Evolutionary conservation across 2,329 filamentous ascomycete genomes (phyloP), one percentile per base, ranked within the genome.

Genomic region (Colletotrichum costaricense): DNA sequence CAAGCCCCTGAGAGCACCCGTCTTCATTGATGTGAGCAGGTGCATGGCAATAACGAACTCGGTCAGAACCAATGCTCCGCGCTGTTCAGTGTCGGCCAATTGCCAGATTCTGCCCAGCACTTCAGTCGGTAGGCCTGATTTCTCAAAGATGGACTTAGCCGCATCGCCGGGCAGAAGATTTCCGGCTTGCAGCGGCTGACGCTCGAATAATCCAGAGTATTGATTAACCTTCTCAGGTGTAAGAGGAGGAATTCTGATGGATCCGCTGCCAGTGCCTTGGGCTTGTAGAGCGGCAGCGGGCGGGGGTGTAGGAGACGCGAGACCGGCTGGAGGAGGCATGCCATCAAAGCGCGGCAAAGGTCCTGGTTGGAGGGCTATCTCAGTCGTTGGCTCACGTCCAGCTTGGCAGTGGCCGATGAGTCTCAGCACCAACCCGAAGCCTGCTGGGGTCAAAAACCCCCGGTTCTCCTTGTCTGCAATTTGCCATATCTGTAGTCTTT

Each of bases 41-140:
- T 99, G 97, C 97, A 99, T 99, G 58, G 97, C 97, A 79, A 99
- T 97, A 80, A 98, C 94, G 81, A 99, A 99, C 79, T 98, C 97
- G 16, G 95, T 96, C 78, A 92, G 88, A 71, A 95, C 93, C 46
- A 99, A 88, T 38, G 93, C 92, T 63, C 97, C 97, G 66, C 95
- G 92, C 84, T 98, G 95, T 83, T 98, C 95, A 0, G 95, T 97
- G 81, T 99, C 97, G 26, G 95, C 93, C 74, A 99, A 88, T 78
- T 94, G 95, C 97, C 97, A 99, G 85, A 99, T 98, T 77, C 93
- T 92, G n/a, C 95, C 95, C 38, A 99, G 88, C 12, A 94, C 89
- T 78, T 98, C 95, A 81, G 97, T 98, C 5, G 96, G 93, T 75
- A 99, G 85, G 68, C 93, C 92, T 1, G 96, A 96, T 81, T 95